These are phyloP conservation scores for Asterella californica DNA, from an alignment of 225 moss, liverwort and hornwort species.

Conservation along the genomic window DNA sequence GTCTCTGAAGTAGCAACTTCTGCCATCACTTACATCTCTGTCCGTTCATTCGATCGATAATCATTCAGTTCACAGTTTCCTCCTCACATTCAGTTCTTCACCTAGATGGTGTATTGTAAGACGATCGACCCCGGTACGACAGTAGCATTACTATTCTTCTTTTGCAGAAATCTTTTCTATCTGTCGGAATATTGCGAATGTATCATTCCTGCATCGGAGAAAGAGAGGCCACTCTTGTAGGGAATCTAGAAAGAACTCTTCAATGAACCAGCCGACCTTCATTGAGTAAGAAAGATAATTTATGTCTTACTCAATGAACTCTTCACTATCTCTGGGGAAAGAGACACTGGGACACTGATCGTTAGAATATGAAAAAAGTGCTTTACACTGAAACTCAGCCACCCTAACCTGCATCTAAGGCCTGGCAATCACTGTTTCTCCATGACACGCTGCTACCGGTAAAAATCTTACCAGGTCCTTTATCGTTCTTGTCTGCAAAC, in stretches of 20 bases:
- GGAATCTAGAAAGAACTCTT: not conserved
- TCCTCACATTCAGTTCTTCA: too few relatives aligned
- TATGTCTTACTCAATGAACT: not conserved
- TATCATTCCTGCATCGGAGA: not conserved
- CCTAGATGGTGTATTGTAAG: not conserved
- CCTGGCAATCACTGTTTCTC: too few relatives aligned
- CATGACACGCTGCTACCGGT: not conserved
- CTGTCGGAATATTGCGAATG: not conserved
- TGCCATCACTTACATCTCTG: too few relatives aligned
- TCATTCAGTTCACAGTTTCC: too few relatives aligned
- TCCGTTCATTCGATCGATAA: too few relatives aligned
- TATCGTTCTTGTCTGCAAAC: conserved; percentile 49
- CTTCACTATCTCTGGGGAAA: too few relatives aligned
- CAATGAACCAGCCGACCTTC: not conserved
- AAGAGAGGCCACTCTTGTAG: not conserved
- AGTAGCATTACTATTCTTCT: not conserved
- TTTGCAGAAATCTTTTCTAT: not conserved
- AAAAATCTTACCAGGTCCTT: conserved; percentile 20
- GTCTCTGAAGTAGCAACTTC: not conserved
- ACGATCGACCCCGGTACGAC: not conserved
- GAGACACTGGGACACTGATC: not conserved
- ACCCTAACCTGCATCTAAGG: not conserved
- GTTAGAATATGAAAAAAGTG: too few relatives aligned
- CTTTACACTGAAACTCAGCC: not conserved
- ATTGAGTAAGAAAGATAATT: too few relatives aligned